A percentile compares a stretch with the other conserved stretches of the same genome.
These are phyloP conservation scores for Camelina neglecta DNA, from an alignment of 345 rosid genomes.

Conservation along the genomic window DNA sequence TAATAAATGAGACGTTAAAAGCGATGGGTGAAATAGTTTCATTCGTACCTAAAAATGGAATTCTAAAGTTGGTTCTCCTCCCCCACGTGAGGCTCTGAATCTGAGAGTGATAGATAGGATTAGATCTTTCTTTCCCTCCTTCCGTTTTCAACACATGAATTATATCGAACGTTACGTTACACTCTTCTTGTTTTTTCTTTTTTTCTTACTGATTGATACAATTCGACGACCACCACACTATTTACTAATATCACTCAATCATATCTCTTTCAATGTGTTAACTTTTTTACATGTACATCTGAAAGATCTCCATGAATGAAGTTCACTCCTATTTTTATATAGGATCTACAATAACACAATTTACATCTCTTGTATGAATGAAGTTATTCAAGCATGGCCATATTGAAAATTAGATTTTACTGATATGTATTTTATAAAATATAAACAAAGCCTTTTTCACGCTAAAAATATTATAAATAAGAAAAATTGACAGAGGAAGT, in stretches of 20 bases:
- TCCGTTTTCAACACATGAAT: constrained; percentile 5
- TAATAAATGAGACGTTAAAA: constrained; percentile 33
- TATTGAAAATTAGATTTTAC: background rate
- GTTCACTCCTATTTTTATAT: background rate
- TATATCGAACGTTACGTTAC: no score
- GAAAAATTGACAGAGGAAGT: constrained; percentile 4
- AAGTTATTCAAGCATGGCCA: no score
- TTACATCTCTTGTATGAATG: no score
- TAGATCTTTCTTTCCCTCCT: constrained; percentile 13
- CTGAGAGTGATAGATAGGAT: constrained; percentile 25
- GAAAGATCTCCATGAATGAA: no score
- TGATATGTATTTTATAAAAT: background rate
- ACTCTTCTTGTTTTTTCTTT: background rate
- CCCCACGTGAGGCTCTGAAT: constrained; percentile 44
- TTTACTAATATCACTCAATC: background rate
- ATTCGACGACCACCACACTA: background rate
- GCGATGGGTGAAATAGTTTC: constrained; percentile 28
- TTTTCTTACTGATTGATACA: background rate
- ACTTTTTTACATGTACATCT: background rate
- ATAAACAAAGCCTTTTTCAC: constrained; percentile 5
- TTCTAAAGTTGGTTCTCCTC: background rate
- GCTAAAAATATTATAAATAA: background rate
- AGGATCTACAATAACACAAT: background rate
- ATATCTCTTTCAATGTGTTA: background rate
- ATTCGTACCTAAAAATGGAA: constrained; percentile 26